Evolutionary conservation across 495 filamentous ascomycete species (phyloP).

Genomic region (Collariella sp.): DNA sequence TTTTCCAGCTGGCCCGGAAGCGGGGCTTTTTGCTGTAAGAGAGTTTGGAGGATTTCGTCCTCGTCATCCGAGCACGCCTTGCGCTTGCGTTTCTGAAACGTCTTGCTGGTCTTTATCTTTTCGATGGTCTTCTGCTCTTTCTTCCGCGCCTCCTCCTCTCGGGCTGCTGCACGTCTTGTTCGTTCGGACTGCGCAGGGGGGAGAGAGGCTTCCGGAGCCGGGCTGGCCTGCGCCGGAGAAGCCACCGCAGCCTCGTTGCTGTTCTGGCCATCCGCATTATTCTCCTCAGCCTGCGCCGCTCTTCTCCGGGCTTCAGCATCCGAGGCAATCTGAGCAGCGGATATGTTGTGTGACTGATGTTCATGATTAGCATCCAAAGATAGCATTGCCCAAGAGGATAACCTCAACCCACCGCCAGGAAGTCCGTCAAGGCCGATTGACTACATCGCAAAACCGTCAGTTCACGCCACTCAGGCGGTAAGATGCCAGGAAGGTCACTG

Average conservation of each 20-base stretch:
- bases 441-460: conserved; percentile 12
- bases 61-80: conserved; percentile 41
- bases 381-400: not conserved
- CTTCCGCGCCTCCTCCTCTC: conserved; percentile 47
- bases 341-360: conserved; percentile 73
- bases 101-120: conserved; percentile 74
- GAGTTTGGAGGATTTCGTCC: conserved; percentile 44
- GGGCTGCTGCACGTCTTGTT: conserved; percentile 23
- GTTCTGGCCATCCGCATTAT: not conserved
- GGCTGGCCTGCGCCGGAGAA: conserved; percentile 8
- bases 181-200: conserved; percentile 6
- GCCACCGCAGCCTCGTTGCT: conserved; percentile 5
- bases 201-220: conserved; percentile 4
- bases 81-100: conserved; percentile 58
- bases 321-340: conserved; percentile 64
- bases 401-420: conserved; percentile 53
- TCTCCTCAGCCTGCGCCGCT: conserved; percentile 30
- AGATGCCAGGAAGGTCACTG: conserved; percentile 5
- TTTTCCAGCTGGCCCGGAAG: conserved; percentile 80
- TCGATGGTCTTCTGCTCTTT: conserved; percentile 57
- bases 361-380: not conserved
- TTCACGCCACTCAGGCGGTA: not conserved
- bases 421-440: conserved; percentile 73
- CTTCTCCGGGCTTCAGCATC: conserved; percentile 49
- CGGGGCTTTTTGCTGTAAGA: conserved; percentile 54